These are phyloP conservation scores for Chaetomium cochliodes DNA, from an alignment of 495 filamentous ascomycete species.

Conservation along the genomic window DNA sequence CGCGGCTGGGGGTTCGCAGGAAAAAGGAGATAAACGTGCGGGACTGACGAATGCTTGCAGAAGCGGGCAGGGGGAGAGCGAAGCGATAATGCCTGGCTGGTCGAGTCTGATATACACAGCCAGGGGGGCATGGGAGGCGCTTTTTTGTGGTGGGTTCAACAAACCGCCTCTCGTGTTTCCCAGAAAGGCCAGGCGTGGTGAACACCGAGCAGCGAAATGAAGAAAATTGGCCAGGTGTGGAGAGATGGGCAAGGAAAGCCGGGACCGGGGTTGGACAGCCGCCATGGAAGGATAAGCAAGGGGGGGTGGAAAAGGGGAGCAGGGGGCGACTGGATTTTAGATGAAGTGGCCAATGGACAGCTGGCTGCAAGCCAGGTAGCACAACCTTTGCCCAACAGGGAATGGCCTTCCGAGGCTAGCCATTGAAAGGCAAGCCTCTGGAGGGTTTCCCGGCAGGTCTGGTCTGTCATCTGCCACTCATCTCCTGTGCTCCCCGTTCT, in stretches of 20 bases:
- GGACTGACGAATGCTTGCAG: constrained; percentile 16
- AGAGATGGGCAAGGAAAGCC: constrained; percentile 39
- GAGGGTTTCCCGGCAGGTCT: constrained; percentile 19
- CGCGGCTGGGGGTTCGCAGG: constrained; percentile 3
- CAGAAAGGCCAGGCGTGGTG: not conserved
- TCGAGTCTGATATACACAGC: constrained; percentile 14
- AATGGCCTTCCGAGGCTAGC: constrained; percentile 46
- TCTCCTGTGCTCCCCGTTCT: constrained; percentile 16
- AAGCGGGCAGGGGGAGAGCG: constrained; percentile 4
- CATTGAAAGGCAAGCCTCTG: constrained; percentile 35
- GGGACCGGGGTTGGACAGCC: constrained; percentile 41
- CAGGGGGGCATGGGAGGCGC: constrained; percentile 7
- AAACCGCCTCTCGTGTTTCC: constrained; percentile 9
- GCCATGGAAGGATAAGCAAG: constrained; percentile 15
- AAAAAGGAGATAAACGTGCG: constrained; percentile 8
- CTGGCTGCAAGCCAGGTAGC: constrained; percentile 32
- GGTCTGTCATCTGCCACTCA: constrained; percentile 20
- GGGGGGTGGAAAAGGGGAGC: not conserved
- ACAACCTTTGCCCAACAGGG: constrained; percentile 44
- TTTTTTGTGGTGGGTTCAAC: constrained; percentile 13
- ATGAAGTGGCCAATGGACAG: constrained; percentile 50
- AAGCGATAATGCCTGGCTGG: constrained; percentile 10
- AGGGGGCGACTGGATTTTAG: constrained; percentile 37
- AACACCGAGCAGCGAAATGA: constrained; percentile 31
- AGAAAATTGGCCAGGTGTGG: constrained; percentile 41